Conservation (phyloP, 1,284 basidiomycete genomes). For the Fomitopsis pinicola region DNA sequence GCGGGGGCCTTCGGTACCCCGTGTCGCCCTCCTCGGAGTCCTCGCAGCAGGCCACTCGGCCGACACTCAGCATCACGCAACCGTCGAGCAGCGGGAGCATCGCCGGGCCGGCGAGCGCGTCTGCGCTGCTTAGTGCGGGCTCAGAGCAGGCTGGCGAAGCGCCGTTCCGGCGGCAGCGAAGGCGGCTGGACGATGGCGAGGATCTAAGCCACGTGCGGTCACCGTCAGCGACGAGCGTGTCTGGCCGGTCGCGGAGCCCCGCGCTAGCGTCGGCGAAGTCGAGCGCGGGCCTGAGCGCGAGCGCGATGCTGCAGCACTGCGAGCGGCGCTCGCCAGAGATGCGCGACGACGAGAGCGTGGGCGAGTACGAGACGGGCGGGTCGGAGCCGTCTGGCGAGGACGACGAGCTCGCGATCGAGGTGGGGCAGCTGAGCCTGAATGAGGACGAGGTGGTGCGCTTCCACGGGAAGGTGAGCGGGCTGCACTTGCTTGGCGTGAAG, state of each 20-base stretch:
- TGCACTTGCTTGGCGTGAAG: constrained; percentile 68
- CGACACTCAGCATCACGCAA: constrained; percentile 11
- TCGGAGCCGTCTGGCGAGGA: constrained; percentile 37
- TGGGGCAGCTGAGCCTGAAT: constrained; percentile 81
- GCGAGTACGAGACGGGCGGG: constrained; percentile 28
- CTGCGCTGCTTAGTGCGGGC: constrained; percentile 1
- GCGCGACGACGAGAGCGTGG: constrained; percentile 25
- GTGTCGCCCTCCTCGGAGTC: constrained; percentile 11
- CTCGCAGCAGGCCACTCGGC: neutral
- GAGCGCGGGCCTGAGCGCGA: constrained; percentile 8
- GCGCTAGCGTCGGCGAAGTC: constrained; percentile 7
- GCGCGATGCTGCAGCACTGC: neutral
- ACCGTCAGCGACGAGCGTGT: constrained; percentile 18
- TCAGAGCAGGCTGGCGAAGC: constrained; percentile 8
- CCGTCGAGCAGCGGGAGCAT: constrained; percentile 2
- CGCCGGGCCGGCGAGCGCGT: constrained; percentile 3
- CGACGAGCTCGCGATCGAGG: constrained; percentile 56
- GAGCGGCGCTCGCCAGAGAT: constrained; percentile 12
- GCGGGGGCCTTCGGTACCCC: constrained; percentile 8
- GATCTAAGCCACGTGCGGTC: constrained; percentile 16
- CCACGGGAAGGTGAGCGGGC: constrained; percentile 76
- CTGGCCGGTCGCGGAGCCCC: constrained; percentile 23
- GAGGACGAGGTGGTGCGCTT: constrained; percentile 79
- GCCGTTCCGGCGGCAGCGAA: constrained; percentile 18
- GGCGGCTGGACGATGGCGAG: constrained; percentile 19